Percentiles rank a stretch among this genome's conserved stretches.
phyloP scores from a whole-genome alignment of 331 rosid genomes.

The Stylosanthes scabra region DNA sequence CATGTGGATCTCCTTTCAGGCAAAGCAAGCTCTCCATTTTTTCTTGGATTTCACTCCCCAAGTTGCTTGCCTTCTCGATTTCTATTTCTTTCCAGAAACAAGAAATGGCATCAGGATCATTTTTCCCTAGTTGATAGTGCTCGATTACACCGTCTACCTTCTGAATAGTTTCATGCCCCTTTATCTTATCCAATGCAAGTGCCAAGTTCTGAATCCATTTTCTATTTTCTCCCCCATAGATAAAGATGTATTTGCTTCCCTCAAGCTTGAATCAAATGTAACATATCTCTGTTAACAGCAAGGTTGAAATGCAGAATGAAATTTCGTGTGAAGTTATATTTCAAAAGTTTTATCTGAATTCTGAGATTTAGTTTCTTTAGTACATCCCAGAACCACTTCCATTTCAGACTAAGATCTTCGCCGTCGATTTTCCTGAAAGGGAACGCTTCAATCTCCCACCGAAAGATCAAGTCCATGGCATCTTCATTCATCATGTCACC shows the following conservation, averaged over 20 bases:
- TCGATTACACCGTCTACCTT: constrained; percentile 39
- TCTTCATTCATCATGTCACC: constrained; percentile 7
- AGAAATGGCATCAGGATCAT: constrained; percentile 13
- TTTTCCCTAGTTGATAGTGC: constrained; percentile 32
- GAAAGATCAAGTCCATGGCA: constrained; percentile 41
- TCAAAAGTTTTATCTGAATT: constrained; percentile 17
- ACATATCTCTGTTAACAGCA: background rate
- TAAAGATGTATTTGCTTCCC: constrained; percentile 36
- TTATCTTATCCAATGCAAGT: constrained; percentile 16
- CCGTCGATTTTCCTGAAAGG: constrained; percentile 43
- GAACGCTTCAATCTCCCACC: constrained; percentile 44
- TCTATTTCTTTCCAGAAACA: constrained; percentile 43
- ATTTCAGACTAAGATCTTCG: constrained; percentile 23
- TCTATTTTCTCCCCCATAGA: constrained; percentile 35
- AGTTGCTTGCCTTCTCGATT: constrained; percentile 9
- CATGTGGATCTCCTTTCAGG: constrained; percentile 40
- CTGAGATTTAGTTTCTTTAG: constrained; percentile 32
- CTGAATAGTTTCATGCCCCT: constrained; percentile 6
- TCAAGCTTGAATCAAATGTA: constrained; percentile 25
- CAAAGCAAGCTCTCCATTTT: constrained; percentile 32
- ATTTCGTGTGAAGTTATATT: background rate
- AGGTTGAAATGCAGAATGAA: background rate
- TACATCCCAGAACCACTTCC: constrained; percentile 48
- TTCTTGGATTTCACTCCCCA: constrained; percentile 35
- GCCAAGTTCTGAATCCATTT: constrained; percentile 41